Base-by-base conservation (phyloP, 495 filamentous ascomycete species). In the Tuber umbilicatum region DNA sequence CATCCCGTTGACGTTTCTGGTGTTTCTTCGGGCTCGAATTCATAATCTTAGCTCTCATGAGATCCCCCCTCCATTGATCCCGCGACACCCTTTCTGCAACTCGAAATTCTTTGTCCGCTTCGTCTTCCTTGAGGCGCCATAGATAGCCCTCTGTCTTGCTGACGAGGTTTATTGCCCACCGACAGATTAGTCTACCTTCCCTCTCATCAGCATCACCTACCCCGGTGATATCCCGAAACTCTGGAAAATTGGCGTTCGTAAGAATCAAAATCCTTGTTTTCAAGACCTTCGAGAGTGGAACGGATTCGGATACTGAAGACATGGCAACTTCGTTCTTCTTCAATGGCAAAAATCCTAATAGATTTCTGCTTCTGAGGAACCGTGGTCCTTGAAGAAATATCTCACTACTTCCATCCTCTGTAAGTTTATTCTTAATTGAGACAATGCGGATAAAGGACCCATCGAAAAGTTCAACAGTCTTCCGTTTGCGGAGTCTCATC, bases 261-360 rank as follows among this genome's bases (percentile, higher is more conserved):
- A 80, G 39, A 47, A 82, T 81, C n/a, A 82, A 64, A 43, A 75
- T 75, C 40, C 80, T 73, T 43, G 71, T 60, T 68, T 69, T 74
- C 9, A 76, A 45, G 31, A 80, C 75, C 35, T 78, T 69, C 5
- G 70, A 73, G 39, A 78, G 43, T 7, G 78, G 47, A 5, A 78
- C 72, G 4, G 71, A 73, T 50, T 76, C 73, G 14, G 70, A 73
- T 39, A 68, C 23, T 31, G 79, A 75, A 38, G 72, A 68, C 74
- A 82, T 79, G 17, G 77, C 81, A 55, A 82, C 78, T 43, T 82
- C 81, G 39, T 81, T 82, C 47, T 73, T 75, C 31, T 80, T 82
- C 27, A 72, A 67, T 38, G 50, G 68, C 38, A 82, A 67, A 35
- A 78, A 39, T 12, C 80, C 80, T 40, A 78, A n/a, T n/a, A 81